A percentile compares a stretch with the other conserved stretches of the same genome.
Conservation (phyloP, 2,329 filamentous ascomycete genomes). For the Periconia macrospinosa region DNA sequence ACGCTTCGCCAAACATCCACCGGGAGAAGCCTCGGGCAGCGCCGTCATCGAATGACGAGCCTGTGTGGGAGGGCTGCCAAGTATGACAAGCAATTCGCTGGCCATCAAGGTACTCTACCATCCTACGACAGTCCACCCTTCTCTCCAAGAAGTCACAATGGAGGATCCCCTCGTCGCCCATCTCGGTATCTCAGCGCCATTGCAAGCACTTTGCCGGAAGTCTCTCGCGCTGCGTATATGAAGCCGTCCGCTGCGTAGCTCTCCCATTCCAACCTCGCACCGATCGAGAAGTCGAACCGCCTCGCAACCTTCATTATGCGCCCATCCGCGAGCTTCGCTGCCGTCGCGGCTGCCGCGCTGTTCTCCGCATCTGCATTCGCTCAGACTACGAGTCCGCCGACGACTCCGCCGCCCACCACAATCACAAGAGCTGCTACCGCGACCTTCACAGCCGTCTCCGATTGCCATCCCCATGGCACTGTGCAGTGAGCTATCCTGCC, state of each 20-base stretch:
- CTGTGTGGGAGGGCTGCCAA: not conserved
- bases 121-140: not conserved
- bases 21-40: not conserved
- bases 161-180: no score
- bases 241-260: not conserved
- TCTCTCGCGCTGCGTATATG: not conserved
- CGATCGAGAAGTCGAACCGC: not conserved
- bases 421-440: conserved; percentile 16
- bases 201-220: not conserved
- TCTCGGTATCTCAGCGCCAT: no score
- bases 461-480: conserved; percentile 55
- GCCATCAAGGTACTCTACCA: conserved; percentile 34
- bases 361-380: conserved; percentile 13
- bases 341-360: conserved; percentile 7
- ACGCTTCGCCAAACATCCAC: not conserved
- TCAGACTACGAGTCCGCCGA: conserved; percentile 16
- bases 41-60: not conserved
- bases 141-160: no score
- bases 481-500: conserved; percentile 41
- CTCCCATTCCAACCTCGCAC: not conserved
- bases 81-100: conserved; percentile 9
- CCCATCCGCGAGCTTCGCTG: not conserved
- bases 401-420: conserved; percentile 10
- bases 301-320: not conserved
- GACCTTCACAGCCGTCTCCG: conserved; percentile 52